Evolutionary conservation across 2,329 filamentous ascomycete species (phyloP).

Genomic region (Penicillium sp.): DNA sequence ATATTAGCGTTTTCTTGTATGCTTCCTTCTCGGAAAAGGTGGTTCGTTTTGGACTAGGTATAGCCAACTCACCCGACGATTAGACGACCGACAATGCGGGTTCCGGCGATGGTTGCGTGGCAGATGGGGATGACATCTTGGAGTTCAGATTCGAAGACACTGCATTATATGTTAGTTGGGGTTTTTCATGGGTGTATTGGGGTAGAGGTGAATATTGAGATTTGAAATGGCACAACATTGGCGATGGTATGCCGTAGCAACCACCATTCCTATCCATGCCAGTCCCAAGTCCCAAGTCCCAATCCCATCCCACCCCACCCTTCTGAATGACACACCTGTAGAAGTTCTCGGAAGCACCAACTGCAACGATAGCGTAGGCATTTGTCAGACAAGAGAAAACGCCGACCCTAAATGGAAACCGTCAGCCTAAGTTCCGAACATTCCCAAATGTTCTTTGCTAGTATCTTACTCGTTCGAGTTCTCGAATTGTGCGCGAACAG

Average conservation of each 20-base stretch:
- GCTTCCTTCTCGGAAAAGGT: background rate
- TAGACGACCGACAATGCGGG: slow-evolving; percentile 90
- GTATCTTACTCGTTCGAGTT: slow-evolving; percentile 49
- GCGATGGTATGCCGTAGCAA: background rate
- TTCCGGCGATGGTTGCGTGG: slow-evolving; percentile 93
- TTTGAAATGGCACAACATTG: background rate
- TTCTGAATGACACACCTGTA: slow-evolving; percentile 63
- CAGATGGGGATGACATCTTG: slow-evolving; percentile 97
- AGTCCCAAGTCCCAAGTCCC: background rate
- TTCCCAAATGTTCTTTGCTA: no score
- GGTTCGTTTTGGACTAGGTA: background rate
- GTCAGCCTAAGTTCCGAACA: background rate
- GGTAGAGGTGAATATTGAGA: background rate
- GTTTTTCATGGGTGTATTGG: background rate
- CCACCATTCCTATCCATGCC: background rate
- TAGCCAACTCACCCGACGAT: slow-evolving; percentile 68
- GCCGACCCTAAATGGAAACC: slow-evolving; percentile 68
- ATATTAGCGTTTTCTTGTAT: background rate
- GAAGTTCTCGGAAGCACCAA: slow-evolving; percentile 97
- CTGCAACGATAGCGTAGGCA: slow-evolving; percentile 89
- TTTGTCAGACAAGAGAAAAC: slow-evolving; percentile 97
- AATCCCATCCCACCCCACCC: background rate
- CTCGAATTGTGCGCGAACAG: slow-evolving; percentile 51
- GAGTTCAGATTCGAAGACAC: slow-evolving; percentile 95
- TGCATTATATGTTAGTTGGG: slow-evolving; percentile 34